Conservation (phyloP, 208 protist genomes). For the Trypanosoma rangeli region DNA sequence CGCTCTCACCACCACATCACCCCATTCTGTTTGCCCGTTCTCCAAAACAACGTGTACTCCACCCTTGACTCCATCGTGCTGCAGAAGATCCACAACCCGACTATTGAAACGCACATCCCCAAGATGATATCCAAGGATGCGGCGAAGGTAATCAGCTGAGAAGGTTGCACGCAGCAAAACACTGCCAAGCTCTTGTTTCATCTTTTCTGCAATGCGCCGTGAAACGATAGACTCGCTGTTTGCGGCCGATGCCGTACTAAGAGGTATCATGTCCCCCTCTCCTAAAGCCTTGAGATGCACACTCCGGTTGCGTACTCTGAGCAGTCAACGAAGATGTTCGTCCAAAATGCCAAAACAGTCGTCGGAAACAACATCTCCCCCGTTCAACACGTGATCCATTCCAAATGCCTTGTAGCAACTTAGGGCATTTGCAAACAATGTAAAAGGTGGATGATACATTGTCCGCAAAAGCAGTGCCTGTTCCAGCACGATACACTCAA, state of each 20-base stretch:
- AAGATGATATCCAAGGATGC: conserved; percentile 61
- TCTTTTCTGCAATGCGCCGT: conserved; percentile 51
- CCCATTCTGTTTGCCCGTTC: conserved; percentile 80
- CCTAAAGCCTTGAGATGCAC: conserved; percentile 49
- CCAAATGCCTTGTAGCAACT: conserved; percentile 89
- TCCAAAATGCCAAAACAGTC: conserved; percentile 72
- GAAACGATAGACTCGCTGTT: conserved; percentile 89
- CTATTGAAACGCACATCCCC: conserved; percentile 68
- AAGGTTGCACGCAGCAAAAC: conserved; percentile 80
- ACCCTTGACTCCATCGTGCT: conserved; percentile 82
- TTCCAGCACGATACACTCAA: conserved; percentile 88
- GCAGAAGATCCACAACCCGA: conserved; percentile 76
- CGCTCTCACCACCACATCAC: conserved; percentile 87
- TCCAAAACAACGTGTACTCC: conserved; percentile 79
- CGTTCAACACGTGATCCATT: conserved; percentile 63
- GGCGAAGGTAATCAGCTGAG: conserved; percentile 47
- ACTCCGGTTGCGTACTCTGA: conserved; percentile 59
- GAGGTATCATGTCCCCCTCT: conserved; percentile 70
- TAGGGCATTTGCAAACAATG: conserved; percentile 83
- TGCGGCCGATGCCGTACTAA: conserved; percentile 71
- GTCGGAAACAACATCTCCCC: conserved; percentile 45
- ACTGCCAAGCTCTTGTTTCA: conserved; percentile 65
- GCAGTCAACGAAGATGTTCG: conserved; percentile 51
- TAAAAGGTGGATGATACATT: conserved; percentile 60
- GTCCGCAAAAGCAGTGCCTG: conserved; percentile 71